Conservation (phyloP, 2,329 filamentous ascomycete genomes). For the Fusarium transvaalense region DNA sequence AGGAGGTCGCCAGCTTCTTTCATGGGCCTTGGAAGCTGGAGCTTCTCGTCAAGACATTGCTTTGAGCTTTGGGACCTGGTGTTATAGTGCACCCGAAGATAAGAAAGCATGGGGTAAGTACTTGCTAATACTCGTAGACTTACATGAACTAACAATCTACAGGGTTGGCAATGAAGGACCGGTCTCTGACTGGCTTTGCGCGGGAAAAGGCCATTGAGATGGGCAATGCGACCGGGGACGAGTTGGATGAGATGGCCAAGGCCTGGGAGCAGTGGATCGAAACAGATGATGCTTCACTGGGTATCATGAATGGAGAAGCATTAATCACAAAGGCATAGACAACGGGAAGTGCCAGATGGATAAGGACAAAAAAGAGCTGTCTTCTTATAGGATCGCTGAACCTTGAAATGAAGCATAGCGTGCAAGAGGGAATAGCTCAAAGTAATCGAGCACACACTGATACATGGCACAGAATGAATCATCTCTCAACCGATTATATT, state of each 20-base stretch:
- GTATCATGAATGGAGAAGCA: slow-evolving; percentile 49
- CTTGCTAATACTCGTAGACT: rapidly evolving
- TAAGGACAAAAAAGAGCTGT: background rate
- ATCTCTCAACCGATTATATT: no score
- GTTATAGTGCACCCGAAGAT: slow-evolving; percentile 46
- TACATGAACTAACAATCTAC: background rate
- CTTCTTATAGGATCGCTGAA: background rate
- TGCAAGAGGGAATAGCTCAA: no score
- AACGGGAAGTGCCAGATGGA: no score
- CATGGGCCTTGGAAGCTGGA: slow-evolving; percentile 48
- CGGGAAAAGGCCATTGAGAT: slow-evolving; percentile 45
- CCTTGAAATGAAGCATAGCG: background rate
- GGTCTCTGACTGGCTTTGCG: slow-evolving; percentile 43
- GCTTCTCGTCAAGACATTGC: slow-evolving; percentile 40
- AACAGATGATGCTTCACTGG: slow-evolving; percentile 47
- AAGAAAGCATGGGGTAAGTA: slow-evolving; percentile 47
- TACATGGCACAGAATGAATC: no score
- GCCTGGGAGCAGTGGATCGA: slow-evolving; percentile 49
- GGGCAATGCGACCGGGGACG: slow-evolving; percentile 42
- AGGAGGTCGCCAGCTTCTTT: slow-evolving; percentile 48
- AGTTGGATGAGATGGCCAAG: slow-evolving; percentile 47
- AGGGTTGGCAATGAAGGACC: slow-evolving; percentile 48
- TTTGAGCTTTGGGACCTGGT: slow-evolving; percentile 50
- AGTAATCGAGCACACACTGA: no score
- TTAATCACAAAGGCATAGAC: slow-evolving; percentile 43